Percentiles rank a stretch among this genome's conserved stretches.
phyloP scores from a whole-genome alignment of 768 basidiomycete genomes.

The Mycena crocata region DNA sequence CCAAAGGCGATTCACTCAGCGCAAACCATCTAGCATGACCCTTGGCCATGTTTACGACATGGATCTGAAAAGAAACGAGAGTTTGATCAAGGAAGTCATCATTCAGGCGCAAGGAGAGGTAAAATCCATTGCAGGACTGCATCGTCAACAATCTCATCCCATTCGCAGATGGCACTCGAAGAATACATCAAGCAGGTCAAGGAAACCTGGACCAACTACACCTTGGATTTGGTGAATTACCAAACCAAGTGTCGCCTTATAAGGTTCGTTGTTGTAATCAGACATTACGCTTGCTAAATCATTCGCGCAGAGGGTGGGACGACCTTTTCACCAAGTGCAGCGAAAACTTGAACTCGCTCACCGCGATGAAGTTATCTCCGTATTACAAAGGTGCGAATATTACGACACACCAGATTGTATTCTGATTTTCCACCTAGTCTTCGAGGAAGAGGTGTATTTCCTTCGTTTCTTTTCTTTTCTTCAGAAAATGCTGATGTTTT shows the following conservation, averaged over 20 bases:
- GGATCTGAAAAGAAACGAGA: slow-evolving; percentile 95
- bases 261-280: slow-evolving; percentile 54
- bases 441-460: slow-evolving; percentile 81
- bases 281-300: slow-evolving; percentile 16
- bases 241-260: slow-evolving; percentile 99
- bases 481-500: slow-evolving; percentile 21
- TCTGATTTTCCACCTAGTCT: slow-evolving; percentile 60
- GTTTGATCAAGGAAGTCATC: slow-evolving; percentile 92
- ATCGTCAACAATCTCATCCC: slow-evolving; percentile 38
- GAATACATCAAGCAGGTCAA: slow-evolving; percentile 97
- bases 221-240: slow-evolving; percentile 96
- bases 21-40: slow-evolving; percentile 80
- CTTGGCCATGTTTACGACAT: slow-evolving; percentile 97
- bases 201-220: slow-evolving; percentile 96
- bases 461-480: background rate
- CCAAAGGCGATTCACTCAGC: slow-evolving; percentile 10
- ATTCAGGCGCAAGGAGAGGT: slow-evolving; percentile 98
- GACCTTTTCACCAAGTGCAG: slow-evolving; percentile 97
- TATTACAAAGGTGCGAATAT: slow-evolving; percentile 88
- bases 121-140: slow-evolving; percentile 18
- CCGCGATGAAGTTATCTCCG: slow-evolving; percentile 97
- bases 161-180: slow-evolving; percentile 88
- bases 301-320: slow-evolving; percentile 84
- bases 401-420: background rate
- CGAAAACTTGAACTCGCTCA: slow-evolving; percentile 95